Evolutionary conservation across 495 filamentous ascomycete species (phyloP).

Genomic region (Jackrogersella minutella): DNA sequence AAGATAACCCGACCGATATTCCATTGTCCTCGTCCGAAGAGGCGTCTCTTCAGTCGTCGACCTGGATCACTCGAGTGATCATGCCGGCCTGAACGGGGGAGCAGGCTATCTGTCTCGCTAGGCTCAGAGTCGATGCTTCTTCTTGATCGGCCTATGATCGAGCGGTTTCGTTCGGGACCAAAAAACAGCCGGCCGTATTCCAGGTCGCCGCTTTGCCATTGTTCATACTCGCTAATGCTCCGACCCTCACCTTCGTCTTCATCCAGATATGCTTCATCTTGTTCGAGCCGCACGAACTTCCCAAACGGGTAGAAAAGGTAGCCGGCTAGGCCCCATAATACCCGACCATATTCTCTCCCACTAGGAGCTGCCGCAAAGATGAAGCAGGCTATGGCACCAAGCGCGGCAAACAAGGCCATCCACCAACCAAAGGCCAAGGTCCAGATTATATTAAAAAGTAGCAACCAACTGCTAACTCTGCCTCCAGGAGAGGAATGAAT

Average conservation of each 20-base stretch:
- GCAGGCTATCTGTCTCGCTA: constrained; percentile 87
- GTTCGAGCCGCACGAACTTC: constrained; percentile 89
- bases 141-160: constrained; percentile 87
- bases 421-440: constrained; percentile 96
- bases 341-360: constrained; percentile 83
- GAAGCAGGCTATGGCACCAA: constrained; percentile 80
- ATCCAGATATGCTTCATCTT: constrained; percentile 92
- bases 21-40: constrained; percentile 97
- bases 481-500: constrained; percentile 96
- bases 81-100: constrained; percentile 68
- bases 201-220: constrained; percentile 97
- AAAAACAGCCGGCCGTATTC: constrained; percentile 97
- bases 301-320: constrained; percentile 98
- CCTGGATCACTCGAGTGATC: constrained; percentile 37
- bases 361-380: constrained; percentile 80
- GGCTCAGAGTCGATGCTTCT: constrained; percentile 84
- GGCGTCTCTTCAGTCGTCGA: constrained; percentile 76
- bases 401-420: constrained; percentile 79
- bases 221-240: constrained; percentile 98
- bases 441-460: constrained; percentile 90
- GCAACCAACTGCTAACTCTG: constrained; percentile 80
- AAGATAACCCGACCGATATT: constrained; percentile 92
- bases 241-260: constrained; percentile 99
- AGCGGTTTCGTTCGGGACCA: constrained; percentile 79
- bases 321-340: constrained; percentile 81